These are phyloP conservation scores for Chytridium lagenaria DNA, from an alignment of 371 early-diverging fungal species.

Conservation along the genomic window DNA sequence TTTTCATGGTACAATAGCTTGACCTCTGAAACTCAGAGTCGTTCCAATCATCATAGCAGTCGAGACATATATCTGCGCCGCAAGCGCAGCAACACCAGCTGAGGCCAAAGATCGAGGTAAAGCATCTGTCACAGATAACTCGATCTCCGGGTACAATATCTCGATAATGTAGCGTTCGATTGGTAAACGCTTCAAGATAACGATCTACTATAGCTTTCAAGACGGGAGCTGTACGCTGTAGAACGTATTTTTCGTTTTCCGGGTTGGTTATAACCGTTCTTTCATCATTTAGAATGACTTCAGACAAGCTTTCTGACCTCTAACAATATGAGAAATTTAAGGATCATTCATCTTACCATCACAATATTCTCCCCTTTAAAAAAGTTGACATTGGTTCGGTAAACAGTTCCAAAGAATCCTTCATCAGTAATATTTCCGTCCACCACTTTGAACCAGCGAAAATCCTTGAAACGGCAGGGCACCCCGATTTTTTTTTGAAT, in stretches of 20 bases:
- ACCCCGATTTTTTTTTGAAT: constrained; percentile 17
- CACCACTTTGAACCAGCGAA: constrained; percentile 14
- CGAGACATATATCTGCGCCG: constrained; percentile 61
- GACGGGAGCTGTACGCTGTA: constrained; percentile 14
- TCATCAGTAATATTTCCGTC: constrained; percentile 8
- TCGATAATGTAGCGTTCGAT: not conserved
- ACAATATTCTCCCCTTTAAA: not conserved
- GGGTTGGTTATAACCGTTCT: constrained; percentile 4
- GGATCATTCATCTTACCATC: not conserved
- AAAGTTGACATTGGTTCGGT: not conserved
- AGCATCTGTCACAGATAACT: constrained; percentile 32
- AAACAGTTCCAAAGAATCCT: not conserved
- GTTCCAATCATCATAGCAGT: constrained; percentile 53
- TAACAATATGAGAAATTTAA: too few species aligned
- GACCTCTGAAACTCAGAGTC: not conserved
- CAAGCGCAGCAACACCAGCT: constrained; percentile 64
- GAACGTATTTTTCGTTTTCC: constrained; percentile 26
- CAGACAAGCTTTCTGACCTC: too few species aligned
- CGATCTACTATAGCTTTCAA: constrained; percentile 2
- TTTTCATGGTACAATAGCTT: not conserved
- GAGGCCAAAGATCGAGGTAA: constrained; percentile 26
- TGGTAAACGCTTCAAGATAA: not conserved
- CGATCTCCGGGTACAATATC: constrained; percentile 2
- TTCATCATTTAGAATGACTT: not conserved
- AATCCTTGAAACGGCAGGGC: constrained; percentile 27